Evolutionary conservation across 176 grass and related monocot genomes (phyloP), one percentile per base, ranked within the genome.

Genomic region (Rhipidocladum racemiflorum): DNA sequence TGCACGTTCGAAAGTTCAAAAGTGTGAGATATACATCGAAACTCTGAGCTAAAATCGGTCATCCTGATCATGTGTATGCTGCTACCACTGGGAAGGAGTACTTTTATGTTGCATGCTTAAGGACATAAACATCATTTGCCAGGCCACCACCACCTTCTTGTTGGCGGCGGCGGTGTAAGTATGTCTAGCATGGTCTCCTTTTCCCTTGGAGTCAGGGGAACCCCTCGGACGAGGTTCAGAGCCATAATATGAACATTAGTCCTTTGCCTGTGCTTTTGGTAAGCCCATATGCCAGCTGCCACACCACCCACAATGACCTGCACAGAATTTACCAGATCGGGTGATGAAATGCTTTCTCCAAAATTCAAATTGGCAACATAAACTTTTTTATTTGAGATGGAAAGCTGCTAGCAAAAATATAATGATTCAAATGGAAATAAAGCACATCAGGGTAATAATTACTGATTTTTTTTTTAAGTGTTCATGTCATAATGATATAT

Each of bases 171-270:
- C 3, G 92, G 92, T 38, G 81, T 95, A 35, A 98, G 90, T 76
- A 95, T 81, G 11, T 93, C 90, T 1, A 95, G 64, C 92, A 95
- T 98, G 25, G 82, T 80, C 74, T 98, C 72, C 85, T 98, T 95
- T 87, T 98, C 95, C 29, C 54, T 98, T 2, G 85, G 82, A 57
- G 90, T 98, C 81, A 98, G 85, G 3, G 95, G 92, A 82, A 98
- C 89, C 13, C 95, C 92, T 75, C 96, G 74, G 45, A 98, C 54
- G 0, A 95, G 88, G 48, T 98, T 98, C 34, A 97, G 83, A 45
- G 95, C 95, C 92, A 94, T 94, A 53, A 97, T 87, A 78, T 97
- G 92, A 72, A 97, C 92, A 61, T 97, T 94, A 43, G 90, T 92
- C 80, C 81, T 92, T 77, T 86, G 86, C 79, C 90, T 90, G 70